Percentiles rank a stretch among this genome's conserved stretches.
phyloP scores from a whole-genome alignment of 2,329 filamentous ascomycete species.

The Lachnellula subtilissima region DNA sequence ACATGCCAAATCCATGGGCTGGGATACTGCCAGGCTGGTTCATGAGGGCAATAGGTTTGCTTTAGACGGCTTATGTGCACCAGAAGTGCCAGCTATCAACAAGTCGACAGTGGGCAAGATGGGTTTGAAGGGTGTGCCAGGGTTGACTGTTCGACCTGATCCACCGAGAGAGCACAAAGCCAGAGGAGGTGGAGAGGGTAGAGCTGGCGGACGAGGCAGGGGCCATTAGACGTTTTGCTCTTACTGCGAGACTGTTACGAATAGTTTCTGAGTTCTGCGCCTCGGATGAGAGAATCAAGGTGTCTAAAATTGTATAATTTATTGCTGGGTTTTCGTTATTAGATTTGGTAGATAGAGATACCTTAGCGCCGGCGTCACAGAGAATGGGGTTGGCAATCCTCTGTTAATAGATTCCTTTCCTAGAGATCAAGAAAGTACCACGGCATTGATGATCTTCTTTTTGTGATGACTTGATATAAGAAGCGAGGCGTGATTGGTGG shows the following conservation, averaged over 20 bases:
- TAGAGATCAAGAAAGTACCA: no score
- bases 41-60: conserved; percentile 48
- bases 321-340: not conserved
- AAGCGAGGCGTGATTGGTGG: no score
- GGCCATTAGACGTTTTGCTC: no score
- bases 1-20: conserved; percentile 39
- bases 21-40: conserved; percentile 39
- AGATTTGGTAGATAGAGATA: conserved; percentile 6
- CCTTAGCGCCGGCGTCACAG: conserved; percentile 14
- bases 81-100: conserved; percentile 43
- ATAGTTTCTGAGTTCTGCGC: no score
- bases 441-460: no score
- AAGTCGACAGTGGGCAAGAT: conserved; percentile 51
- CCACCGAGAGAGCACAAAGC: conserved; percentile 29
- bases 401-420: conserved; percentile 2
- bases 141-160: conserved; percentile 44
- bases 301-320: conserved; percentile 2
- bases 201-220: not conserved
- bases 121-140: conserved; percentile 49
- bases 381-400: not conserved
- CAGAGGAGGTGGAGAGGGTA: conserved; percentile 7
- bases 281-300: not conserved
- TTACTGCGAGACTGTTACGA: no score
- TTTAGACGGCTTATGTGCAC: conserved; percentile 41
- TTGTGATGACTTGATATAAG: no score